Evolutionary conservation across 1,284 basidiomycete species (phyloP).

Genomic region (Trichosporon ovoides): DNA sequence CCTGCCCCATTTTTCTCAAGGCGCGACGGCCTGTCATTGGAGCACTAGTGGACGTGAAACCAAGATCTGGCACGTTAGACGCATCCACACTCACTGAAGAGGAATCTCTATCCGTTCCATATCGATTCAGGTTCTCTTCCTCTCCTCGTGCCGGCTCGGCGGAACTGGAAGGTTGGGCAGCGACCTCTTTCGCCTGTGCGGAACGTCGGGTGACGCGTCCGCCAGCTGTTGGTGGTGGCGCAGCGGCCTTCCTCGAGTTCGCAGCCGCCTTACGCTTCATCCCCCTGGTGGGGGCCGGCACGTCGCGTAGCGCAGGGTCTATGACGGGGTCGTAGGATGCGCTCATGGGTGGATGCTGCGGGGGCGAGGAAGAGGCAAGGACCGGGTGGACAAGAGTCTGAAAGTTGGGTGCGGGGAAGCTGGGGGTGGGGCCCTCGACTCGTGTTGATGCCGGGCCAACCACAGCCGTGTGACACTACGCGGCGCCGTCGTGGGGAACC

Average conservation of each 20-base stretch:
- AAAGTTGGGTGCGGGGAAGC: background rate
- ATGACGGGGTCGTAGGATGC: slow-evolving; percentile 11
- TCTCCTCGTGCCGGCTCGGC: slow-evolving; percentile 31
- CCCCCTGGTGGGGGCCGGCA: slow-evolving; percentile 4
- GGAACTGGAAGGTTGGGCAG: background rate
- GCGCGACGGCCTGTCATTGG: too few relatives aligned
- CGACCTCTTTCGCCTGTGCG: background rate
- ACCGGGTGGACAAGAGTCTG: background rate
- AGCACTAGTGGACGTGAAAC: background rate
- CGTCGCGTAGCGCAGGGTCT: slow-evolving; percentile 15
- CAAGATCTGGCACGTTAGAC: too few relatives aligned
- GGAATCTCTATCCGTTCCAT: slow-evolving; percentile 12
- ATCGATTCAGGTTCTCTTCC: slow-evolving; percentile 35
- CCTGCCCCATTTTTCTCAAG: too few relatives aligned
- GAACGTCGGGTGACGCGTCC: slow-evolving; percentile 6
- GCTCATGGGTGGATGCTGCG: background rate
- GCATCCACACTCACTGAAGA: too few relatives aligned
- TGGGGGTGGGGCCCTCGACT: slow-evolving; percentile 16
- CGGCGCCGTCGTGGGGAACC: too few relatives aligned
- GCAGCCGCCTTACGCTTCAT: slow-evolving; percentile 16
- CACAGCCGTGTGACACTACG: background rate
- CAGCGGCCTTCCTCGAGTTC: background rate
- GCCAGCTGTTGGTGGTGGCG: background rate
- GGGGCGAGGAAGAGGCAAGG: background rate
- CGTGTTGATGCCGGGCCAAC: slow-evolving; percentile 1